Percentiles rank a stretch among this genome's conserved stretches.
phyloP scores from a whole-genome alignment of 23 red algal species.

The Gracilaria vermiculophylla region DNA sequence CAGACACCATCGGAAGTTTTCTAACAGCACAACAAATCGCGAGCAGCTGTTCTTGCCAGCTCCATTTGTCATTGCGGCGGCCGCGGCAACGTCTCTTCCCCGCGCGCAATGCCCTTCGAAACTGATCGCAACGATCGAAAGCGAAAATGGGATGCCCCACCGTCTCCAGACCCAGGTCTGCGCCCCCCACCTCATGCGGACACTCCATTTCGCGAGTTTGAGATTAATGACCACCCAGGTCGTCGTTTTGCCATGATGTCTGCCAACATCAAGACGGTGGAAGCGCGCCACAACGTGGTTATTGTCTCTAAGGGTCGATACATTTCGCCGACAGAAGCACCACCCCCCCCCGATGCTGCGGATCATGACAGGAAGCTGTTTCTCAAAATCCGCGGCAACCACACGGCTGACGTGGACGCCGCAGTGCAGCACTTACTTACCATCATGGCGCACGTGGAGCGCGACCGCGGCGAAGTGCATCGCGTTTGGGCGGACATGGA shows the following conservation, averaged over 20 bases:
- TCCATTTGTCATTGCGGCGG: no score
- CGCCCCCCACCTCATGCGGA: background rate
- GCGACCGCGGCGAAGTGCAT: constrained; percentile 26
- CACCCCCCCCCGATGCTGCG: background rate
- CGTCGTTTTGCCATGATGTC: constrained; percentile 75
- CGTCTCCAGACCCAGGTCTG: background rate
- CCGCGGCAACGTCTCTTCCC: no score
- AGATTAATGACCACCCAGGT: constrained; percentile 72
- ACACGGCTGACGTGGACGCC: constrained; percentile 5
- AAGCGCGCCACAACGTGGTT: constrained; percentile 30
- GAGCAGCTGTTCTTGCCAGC: no score
- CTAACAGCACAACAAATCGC: no score
- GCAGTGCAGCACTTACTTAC: constrained; percentile 19
- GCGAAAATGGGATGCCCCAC: constrained; percentile 14
- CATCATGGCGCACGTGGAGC: constrained; percentile 30
- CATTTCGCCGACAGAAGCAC: background rate
- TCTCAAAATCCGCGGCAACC: constrained; percentile 34
- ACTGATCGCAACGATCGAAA: background rate
- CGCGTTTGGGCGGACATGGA: constrained; percentile 76
- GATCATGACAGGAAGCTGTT: constrained; percentile 48
- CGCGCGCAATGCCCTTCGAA: constrained; percentile 1
- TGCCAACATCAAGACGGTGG: constrained; percentile 40
- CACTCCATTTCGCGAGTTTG: constrained; percentile 50
- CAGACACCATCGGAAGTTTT: no score
- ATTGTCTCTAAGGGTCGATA: constrained; percentile 66